Evolutionary conservation across 1,139 yeast species (phyloP), one percentile per base, ranked within the genome.

Genomic region (Torulaspora globosa): DNA sequence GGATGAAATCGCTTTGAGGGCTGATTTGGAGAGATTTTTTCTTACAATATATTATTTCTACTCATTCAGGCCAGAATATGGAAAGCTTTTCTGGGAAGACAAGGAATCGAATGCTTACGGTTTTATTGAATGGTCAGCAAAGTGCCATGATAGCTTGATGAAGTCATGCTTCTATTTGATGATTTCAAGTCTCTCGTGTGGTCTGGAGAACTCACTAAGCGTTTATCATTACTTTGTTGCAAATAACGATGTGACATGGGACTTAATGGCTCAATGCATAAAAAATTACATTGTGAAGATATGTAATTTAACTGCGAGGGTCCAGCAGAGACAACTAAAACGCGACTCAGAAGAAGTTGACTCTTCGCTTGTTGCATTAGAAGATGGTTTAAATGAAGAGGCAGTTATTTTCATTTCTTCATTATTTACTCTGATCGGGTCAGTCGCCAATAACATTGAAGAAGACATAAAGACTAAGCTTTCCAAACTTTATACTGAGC

Each of bases 1-100:
- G 43, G 84, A 78, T 52, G 80, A 74, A 48, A 70, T 83, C 29
- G 75, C 86, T 2, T 79, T 82, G 15, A 81, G 85, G 51, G 84
- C 92, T 1, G 97, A 92, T 55, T 70, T 92, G 44, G 98, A 92
- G 63, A 74, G 96, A 51, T 87, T 92, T 58, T 90, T 88, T 61
- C 66, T 89, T 57, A 77, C 95, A 2, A 74, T 89, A 51, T 84
- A 84, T 31, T 86, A 79, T 59, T 73, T 87, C 4, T 89, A 83
- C 61, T 70, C 75, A 35, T 74, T 76, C 27, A 73, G 95, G 50
- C 78, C 82, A 1, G 75, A 75, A 2, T 69, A 82, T 12, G 76
- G 87, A 21, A 58, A 72, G 1, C 67, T 70, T n/a, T 84, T 87
- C 55, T 89, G 96, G 96, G 68, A 71, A 2, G 87, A 84, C 49